A percentile compares a stretch with the other conserved stretches of the same genome.
These are phyloP conservation scores for Pythium brachiatum DNA, from an alignment of 352 stramenopile species.

Conservation along the genomic window DNA sequence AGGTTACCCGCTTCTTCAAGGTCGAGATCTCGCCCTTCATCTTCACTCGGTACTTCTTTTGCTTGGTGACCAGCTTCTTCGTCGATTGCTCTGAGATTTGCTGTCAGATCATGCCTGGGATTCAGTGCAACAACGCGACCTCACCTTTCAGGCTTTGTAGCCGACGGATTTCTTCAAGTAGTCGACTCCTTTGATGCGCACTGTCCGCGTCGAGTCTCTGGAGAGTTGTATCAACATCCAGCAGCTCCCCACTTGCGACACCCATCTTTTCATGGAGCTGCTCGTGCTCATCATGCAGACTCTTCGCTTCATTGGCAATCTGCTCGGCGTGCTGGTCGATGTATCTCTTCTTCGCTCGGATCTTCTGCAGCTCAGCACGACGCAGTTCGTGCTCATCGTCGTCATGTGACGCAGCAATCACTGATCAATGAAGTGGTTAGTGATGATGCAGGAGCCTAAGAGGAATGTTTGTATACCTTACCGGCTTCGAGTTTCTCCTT, in stretches of 20 bases:
- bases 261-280: not conserved
- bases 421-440: conserved; percentile 6
- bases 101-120: not conserved
- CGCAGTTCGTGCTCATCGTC: conserved; percentile 23
- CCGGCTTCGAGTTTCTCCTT: not conserved
- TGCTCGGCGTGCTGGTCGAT: conserved; percentile 28
- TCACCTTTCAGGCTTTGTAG: not conserved
- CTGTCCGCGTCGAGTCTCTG: conserved; percentile 5
- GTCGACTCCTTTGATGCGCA: not conserved
- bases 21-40: conserved; percentile 24
- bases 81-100: conserved; percentile 9
- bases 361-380: conserved; percentile 35
- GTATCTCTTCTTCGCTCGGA: conserved; percentile 42
- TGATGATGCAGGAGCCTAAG: not conserved
- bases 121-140: not conserved
- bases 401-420: conserved; percentile 20
- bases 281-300: conserved; percentile 20
- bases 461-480: not conserved
- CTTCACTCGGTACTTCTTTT: conserved; percentile 29
- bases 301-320: conserved; percentile 30
- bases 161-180: conserved; percentile 4
- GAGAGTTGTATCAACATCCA: not conserved
- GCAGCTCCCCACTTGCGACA: not conserved
- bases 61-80: conserved; percentile 28
- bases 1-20: conserved; percentile 26